phyloP scores from a whole-genome alignment of 768 basidiomycete species.

The Leccinum rimulosum region DNA sequence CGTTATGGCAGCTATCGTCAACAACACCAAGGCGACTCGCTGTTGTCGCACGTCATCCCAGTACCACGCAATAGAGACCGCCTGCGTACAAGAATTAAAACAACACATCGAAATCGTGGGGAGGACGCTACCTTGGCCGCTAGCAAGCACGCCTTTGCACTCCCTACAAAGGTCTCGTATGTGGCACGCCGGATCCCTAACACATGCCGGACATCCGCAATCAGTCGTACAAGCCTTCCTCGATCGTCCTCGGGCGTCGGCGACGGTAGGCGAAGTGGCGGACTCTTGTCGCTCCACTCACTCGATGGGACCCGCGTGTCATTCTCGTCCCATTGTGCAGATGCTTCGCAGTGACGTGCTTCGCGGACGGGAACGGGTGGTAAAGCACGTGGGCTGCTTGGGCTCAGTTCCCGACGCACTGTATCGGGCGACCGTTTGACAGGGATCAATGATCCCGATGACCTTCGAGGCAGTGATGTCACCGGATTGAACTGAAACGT shows the following conservation, averaged over 20 bases:
- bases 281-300: slow-evolving; percentile 11
- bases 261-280: slow-evolving; percentile 17
- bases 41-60: slow-evolving; percentile 27
- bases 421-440: slow-evolving; percentile 16
- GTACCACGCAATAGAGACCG: slow-evolving; percentile 23
- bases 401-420: slow-evolving; percentile 12
- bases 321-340: background rate
- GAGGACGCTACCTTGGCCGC: slow-evolving; percentile 33
- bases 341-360: slow-evolving; percentile 1
- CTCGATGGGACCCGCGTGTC: background rate
- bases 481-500: slow-evolving; percentile 31
- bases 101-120: background rate
- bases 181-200: slow-evolving; percentile 12
- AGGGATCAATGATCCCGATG: slow-evolving; percentile 24
- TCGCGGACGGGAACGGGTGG: slow-evolving; percentile 14
- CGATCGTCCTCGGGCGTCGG: background rate
- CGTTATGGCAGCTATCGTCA: slow-evolving; percentile 38
- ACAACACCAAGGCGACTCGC: slow-evolving; percentile 23
- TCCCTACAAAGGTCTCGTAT: slow-evolving; percentile 24
- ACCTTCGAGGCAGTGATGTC: slow-evolving; percentile 1
- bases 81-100: slow-evolving; percentile 8
- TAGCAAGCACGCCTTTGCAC: slow-evolving; percentile 36
- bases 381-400: slow-evolving; percentile 12
- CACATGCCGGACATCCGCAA: background rate
- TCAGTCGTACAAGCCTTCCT: background rate